These are phyloP conservation scores for Rehmannia glutinosa DNA, from an alignment of 257 asterid species.

Conservation along the genomic window DNA sequence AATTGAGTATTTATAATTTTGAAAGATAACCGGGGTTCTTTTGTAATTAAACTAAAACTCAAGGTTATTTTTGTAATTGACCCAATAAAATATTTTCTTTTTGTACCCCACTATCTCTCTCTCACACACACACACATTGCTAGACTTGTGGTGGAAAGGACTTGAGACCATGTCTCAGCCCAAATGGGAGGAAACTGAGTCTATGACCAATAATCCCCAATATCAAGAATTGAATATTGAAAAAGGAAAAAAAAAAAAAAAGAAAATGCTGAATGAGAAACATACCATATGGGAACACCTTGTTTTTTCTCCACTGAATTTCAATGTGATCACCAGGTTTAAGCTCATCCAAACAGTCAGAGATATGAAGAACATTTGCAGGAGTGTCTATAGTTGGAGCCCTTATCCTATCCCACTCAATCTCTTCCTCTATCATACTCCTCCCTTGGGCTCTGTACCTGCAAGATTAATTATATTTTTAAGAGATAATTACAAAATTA, in stretches of 20 bases:
- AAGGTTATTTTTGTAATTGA: no score
- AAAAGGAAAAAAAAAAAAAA: background rate
- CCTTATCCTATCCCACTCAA: constrained; percentile 75
- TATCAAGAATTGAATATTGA: background rate
- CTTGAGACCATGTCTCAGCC: no score
- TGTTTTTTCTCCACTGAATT: constrained; percentile 87
- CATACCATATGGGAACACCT: constrained; percentile 76
- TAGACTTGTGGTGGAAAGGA: background rate
- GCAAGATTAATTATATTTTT: constrained; percentile 2
- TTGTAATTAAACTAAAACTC: no score
- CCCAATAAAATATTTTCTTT: no score
- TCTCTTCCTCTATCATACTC: constrained; percentile 62
- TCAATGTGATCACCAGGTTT: constrained; percentile 88
- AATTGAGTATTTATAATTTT: no score
- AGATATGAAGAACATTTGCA: constrained; percentile 53
- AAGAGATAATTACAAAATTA: background rate
- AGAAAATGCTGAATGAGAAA: background rate
- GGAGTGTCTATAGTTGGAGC: constrained; percentile 59
- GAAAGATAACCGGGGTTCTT: no score
- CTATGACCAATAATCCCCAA: no score
- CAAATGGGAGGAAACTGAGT: no score
- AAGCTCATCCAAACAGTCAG: constrained; percentile 62
- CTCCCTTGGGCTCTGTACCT: constrained; percentile 72
- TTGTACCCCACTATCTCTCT: background rate
- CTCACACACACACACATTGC: background rate